Percentiles rank a stretch among this genome's conserved stretches.
Conservation (phyloP, 495 filamentous ascomycete species). For the Evernia prunastri region DNA sequence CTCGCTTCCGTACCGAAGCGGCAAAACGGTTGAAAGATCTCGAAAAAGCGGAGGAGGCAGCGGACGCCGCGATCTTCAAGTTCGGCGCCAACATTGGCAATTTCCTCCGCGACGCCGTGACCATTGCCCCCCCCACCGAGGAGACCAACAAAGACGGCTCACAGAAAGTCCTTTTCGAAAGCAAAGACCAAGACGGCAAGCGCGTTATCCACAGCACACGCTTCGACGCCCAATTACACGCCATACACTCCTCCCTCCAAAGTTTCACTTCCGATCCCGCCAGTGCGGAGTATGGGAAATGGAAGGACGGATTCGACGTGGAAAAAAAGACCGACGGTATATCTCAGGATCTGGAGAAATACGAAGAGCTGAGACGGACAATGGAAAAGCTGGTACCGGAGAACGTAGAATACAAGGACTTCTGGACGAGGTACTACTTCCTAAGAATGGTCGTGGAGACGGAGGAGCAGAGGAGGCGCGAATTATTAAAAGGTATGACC, state of each 20-base stretch:
- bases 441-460: conserved; percentile 87
- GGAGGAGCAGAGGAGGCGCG: conserved; percentile 85
- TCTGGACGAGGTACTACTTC: conserved; percentile 97
- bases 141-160: conserved; percentile 34
- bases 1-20: conserved; percentile 76
- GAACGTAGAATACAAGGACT: conserved; percentile 75
- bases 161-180: conserved; percentile 72
- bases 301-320: conserved; percentile 69
- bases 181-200: conserved; percentile 82
- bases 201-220: conserved; percentile 87
- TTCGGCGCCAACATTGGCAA: conserved; percentile 88
- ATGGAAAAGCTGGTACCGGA: conserved; percentile 97
- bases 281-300: conserved; percentile 65
- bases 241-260: conserved; percentile 79
- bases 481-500: conserved; percentile 79
- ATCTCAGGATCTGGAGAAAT: conserved; percentile 73
- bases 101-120: conserved; percentile 87
- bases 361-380: conserved; percentile 76
- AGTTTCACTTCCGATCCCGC: conserved; percentile 79
- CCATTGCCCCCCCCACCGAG: conserved; percentile 63
- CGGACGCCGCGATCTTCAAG: conserved; percentile 88
- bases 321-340: conserved; percentile 84
- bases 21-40: conserved; percentile 82
- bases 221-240: conserved; percentile 92
- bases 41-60: conserved; percentile 91